Percentiles rank a stretch among this genome's conserved stretches.
Conservation (phyloP, 139 green algal species). For the Parachlorella kessleri region DNA sequence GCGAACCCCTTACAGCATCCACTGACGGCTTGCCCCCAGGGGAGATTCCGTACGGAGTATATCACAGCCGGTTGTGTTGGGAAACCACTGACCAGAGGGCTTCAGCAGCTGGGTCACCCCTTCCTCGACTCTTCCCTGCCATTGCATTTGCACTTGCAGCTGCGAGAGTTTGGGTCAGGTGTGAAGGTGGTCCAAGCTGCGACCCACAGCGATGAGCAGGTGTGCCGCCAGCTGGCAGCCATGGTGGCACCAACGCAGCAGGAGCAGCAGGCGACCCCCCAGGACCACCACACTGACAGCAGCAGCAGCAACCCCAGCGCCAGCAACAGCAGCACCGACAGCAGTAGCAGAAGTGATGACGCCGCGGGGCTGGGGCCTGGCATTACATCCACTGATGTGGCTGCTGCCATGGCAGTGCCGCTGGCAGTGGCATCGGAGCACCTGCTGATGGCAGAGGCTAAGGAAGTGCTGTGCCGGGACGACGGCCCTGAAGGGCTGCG, state of each 20-base stretch:
- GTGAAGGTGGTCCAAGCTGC: slow-evolving; percentile 76
- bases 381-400: slow-evolving; percentile 63
- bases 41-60: no score
- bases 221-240: slow-evolving; percentile 41
- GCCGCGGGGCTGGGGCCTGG: slow-evolving; percentile 48
- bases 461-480: slow-evolving; percentile 86
- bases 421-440: slow-evolving; percentile 83
- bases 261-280: background rate
- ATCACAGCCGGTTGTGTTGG: no score
- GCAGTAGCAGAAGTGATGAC: no score
- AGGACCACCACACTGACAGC: background rate
- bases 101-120: no score
- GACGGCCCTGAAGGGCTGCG: slow-evolving; percentile 85
- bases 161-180: slow-evolving; percentile 72
- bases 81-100: no score
- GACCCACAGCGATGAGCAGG: slow-evolving; percentile 61
- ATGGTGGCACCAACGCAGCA: slow-evolving; percentile 23
- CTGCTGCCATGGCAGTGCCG: slow-evolving; percentile 51
- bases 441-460: slow-evolving; percentile 76
- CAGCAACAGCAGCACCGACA: background rate
- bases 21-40: no score
- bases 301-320: slow-evolving; percentile 3
- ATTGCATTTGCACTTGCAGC: slow-evolving; percentile 44
- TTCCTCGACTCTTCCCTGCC: background rate
- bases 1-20: no score